phyloP scores from a whole-genome alignment of 2,329 filamentous ascomycete species.

The Cladosporium sphaerospermum region DNA sequence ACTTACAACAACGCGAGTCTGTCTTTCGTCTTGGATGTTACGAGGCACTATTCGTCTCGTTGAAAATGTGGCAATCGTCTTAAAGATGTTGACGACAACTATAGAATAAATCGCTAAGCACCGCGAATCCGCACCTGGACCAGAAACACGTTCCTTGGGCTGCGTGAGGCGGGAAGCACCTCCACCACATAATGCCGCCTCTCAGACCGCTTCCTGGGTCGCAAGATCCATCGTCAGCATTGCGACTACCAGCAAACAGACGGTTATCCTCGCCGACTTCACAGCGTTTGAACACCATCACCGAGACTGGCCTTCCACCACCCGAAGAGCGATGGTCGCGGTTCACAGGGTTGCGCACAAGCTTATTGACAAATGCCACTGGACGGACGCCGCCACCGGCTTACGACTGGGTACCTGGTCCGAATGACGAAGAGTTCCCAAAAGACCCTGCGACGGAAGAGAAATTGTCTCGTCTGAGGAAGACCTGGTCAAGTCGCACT shows the following conservation, averaged over 20 bases:
- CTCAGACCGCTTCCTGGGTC: neutral
- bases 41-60: too few species aligned
- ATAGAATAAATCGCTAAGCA: too few species aligned
- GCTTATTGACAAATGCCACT: conserved; percentile 11
- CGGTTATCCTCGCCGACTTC: conserved; percentile 14
- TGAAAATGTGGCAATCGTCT: too few species aligned
- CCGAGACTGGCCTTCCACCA: conserved; percentile 11
- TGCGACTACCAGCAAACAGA: conserved; percentile 15
- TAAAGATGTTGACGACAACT: too few species aligned
- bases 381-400: conserved; percentile 21
- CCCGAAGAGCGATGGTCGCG: neutral
- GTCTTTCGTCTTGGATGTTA: too few species aligned
- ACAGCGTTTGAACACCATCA: conserved; percentile 16
- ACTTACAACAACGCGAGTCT: too few species aligned
- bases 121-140: too few species aligned
- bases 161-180: too few species aligned
- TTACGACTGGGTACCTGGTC: conserved; percentile 22
- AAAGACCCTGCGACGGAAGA: conserved; percentile 19
- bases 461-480: conserved; percentile 23
- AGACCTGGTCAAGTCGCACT: conserved; percentile 11
- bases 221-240: conserved; percentile 2
- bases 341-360: neutral
- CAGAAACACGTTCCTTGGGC: too few species aligned
- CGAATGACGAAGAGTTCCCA: conserved; percentile 12
- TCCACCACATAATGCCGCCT: too few species aligned